These are phyloP conservation scores for Kodamaea derodonti DNA, from an alignment of 1,139 yeast species.

Conservation along the genomic window DNA sequence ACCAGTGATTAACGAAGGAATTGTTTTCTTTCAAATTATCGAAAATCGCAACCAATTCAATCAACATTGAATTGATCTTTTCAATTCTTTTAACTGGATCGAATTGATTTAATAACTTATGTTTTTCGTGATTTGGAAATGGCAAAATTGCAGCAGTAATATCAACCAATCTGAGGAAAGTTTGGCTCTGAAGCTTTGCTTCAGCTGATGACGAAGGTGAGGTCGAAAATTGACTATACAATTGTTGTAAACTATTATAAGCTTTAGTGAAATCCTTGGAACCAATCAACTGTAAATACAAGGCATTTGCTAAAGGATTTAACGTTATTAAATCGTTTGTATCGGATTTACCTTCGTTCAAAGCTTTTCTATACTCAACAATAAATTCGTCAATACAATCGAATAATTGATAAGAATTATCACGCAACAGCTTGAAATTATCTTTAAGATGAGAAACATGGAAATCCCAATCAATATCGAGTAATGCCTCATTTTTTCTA, in stretches of 20 bases:
- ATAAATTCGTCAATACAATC: conserved; percentile 41
- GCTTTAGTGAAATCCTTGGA: conserved; percentile 45
- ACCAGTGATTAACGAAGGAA: conserved; percentile 41
- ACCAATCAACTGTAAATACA: conserved; percentile 51
- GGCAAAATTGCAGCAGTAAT: conserved; percentile 59
- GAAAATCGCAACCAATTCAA: conserved; percentile 34
- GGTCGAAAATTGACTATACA: conserved; percentile 23
- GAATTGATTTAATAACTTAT: conserved; percentile 34
- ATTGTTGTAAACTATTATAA: conserved; percentile 32
- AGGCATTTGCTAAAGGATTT: conserved; percentile 59
- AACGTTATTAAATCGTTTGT: conserved; percentile 41
- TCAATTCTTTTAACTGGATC: conserved; percentile 32
- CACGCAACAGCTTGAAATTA: conserved; percentile 24
- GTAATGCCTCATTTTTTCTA: conserved; percentile 27
- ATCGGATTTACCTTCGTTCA: conserved; percentile 5
- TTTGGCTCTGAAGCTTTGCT: conserved; percentile 21
- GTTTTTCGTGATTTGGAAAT: conserved; percentile 47
- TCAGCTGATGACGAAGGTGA: conserved; percentile 12
- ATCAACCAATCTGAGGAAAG: conserved; percentile 46
- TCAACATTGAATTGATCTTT: conserved; percentile 29
- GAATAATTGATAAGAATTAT: conserved; percentile 28
- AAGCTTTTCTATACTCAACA: conserved; percentile 35
- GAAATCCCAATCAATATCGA: conserved; percentile 26
- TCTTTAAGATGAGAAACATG: conserved; percentile 17
- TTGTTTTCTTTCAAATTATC: conserved; percentile 30